Base-by-base conservation (phyloP, 2,329 filamentous ascomycete species). In the Neocucurbitaria cava region DNA sequence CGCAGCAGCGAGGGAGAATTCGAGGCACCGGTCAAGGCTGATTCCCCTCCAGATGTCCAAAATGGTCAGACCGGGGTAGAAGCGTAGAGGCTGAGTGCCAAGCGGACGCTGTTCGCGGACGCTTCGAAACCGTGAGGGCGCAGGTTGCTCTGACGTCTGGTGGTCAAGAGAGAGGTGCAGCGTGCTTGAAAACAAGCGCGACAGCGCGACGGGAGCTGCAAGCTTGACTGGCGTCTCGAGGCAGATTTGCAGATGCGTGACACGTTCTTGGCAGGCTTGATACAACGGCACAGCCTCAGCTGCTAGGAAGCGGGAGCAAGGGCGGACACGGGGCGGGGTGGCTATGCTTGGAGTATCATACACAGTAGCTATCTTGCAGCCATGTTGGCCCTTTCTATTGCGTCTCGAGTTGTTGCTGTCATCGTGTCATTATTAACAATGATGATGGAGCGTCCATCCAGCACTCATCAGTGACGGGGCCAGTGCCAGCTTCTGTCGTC, bases 1-100 rank as follows among this genome's bases (percentile, higher is more conserved):
- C 65, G 68, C 70, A 71, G 71, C 68, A 68, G 49, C 48, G 54
- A 64, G 61, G 58, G 61, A 61, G 56, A 61, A 46, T 49, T 65
- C 46, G 58, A 68, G 59, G 64, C 66, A 71, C 70, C 68, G 68
- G 71, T 73, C 69, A 73, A 74, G 72, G 72, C 72, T 69, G 71
- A 74, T 68, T 72, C 51, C 59, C 52, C 59, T 55, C 52, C 55
- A 58, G 50, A 61, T 59, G 35, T 58, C 55, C 59, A 61, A 53
- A 68, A 59, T 61, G 61, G 54, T 57, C 60, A 56, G 64, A 56
- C 56, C 47, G 54, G 65, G 62, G 59, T 59, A 46, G 61, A 68
- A 52, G n/a, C n/a, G n/a, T n/a, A n/a, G n/a, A n/a, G 59, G 65
- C 61, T 62, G 65, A 58, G 53, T 61, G 70, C 71, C 66, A 70